Base-by-base conservation (phyloP, 108 stramenopile species). In the Pseudonitzschia multistriata region DNA sequence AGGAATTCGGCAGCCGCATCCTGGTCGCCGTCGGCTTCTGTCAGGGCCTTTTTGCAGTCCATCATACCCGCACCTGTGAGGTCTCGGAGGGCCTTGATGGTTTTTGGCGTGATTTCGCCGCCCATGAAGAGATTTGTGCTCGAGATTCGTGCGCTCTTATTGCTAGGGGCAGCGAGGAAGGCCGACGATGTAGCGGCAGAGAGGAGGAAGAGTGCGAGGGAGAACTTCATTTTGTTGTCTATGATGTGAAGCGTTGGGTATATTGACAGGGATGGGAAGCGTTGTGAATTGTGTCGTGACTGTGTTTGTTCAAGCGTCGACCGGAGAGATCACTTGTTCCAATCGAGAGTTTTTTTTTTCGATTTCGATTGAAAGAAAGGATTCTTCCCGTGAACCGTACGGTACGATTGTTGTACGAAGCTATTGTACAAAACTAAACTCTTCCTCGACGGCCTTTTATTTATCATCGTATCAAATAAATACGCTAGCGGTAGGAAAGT, bases 41-140 rank as follows among this genome's bases (percentile, higher is more conserved):
- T 72, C n/a, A 91, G 68, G 35, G 82, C 84, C 82, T 87, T 91
- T 73, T 91, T 91, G 76, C 83, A 95, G 79, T 91, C 89, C 89
- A 92, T 92, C 88, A 95, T 95, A 42, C 73, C 78, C 27, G 81
- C 81, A 37, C 81, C 52, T 34, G 83, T 83, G 27, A 84, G 35
- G 15, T 50, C 62, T 28, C 87, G 84, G 45, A 88, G 81, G 74
- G 83, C 81, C 52, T 88, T 85, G 79, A 88, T 85, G 31, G 54
- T 68, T n/a, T 62, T 63, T 8, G 74, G 67, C 25, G 74, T 76
- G 53, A 69, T 27, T 11, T 35, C 68, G 3, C n/a, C 34, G 6
- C 42, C 39, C 67, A 67, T 68, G 71, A 67, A 62, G n/a, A 68
- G 67, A 48, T 36, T 61, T 2, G 60, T 75, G 13, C 14, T 22